phyloP scores from a whole-genome alignment of 2,329 filamentous ascomycete species.

The Paraphoma chrysanthemicola region DNA sequence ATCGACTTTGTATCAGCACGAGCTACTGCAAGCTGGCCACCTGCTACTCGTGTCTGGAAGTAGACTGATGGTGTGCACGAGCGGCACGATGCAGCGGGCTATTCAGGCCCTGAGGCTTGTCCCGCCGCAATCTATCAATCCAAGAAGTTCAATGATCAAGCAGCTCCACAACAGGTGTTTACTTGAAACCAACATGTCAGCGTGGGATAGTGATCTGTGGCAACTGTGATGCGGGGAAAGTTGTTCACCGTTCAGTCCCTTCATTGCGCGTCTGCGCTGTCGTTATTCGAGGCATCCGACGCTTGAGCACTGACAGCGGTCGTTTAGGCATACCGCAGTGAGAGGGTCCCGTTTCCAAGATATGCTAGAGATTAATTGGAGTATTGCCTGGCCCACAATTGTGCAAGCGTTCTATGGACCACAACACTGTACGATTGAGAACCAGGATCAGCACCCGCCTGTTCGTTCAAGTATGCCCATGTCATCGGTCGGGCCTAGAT shows the following conservation, averaged over 20 bases:
- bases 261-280: background rate
- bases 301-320: background rate
- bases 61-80: constrained; percentile 4
- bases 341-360: background rate
- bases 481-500: no score
- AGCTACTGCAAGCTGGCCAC: background rate
- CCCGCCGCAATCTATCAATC: constrained; percentile 8
- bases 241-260: constrained; percentile 1
- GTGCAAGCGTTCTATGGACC: background rate
- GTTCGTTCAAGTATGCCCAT: background rate
- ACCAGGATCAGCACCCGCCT: background rate
- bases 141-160: constrained; percentile 2
- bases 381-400: background rate
- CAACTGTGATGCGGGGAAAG: background rate
- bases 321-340: background rate
- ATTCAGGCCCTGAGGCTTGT: constrained; percentile 8
- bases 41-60: background rate
- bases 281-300: background rate
- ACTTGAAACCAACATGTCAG: background rate
- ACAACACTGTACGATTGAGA: background rate
- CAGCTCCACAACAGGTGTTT: constrained; percentile 13
- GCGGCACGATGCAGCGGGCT: constrained; percentile 13
- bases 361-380: background rate
- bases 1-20: background rate
- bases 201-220: background rate